Conservation (phyloP, 768 basidiomycete species). For the Phylloporus sp. region DNA sequence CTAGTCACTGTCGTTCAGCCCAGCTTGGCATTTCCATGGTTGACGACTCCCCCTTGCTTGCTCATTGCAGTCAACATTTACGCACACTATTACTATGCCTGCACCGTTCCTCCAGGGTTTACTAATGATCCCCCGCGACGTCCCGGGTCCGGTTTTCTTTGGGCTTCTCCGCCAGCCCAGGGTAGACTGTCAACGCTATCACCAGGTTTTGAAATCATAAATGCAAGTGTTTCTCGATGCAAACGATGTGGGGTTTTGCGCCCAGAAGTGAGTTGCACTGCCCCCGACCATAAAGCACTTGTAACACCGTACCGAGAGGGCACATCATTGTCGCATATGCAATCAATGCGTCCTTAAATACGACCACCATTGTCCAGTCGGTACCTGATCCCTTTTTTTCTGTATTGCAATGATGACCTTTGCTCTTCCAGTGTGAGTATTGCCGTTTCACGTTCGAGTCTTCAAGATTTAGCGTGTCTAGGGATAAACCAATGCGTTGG, state of each 20-base stretch:
- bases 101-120: conserved; percentile 76
- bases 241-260: conserved; percentile 61
- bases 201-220: conserved; percentile 43
- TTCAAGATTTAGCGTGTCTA: conserved; percentile 25
- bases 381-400: conserved; percentile 29
- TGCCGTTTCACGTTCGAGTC: neutral
- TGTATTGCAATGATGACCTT: neutral
- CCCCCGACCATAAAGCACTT: too few relatives aligned
- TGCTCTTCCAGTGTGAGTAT: conserved; percentile 35
- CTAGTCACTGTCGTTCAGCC: conserved; percentile 79
- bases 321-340: conserved; percentile 92
- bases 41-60: conserved; percentile 64
- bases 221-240: conserved; percentile 56
- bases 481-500: conserved; percentile 99
- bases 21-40: conserved; percentile 49
- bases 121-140: conserved; percentile 52
- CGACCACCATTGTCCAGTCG: conserved; percentile 87
- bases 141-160: conserved; percentile 42
- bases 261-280: conserved; percentile 62
- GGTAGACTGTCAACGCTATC: conserved; percentile 33
- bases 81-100: conserved; percentile 81
- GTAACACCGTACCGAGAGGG: conserved; percentile 53
- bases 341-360: conserved; percentile 86
- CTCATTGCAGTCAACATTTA: conserved; percentile 73
- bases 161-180: conserved; percentile 42